Conservation (phyloP, 805 yeast species). For the Nadsonia fulvescens region DNA sequence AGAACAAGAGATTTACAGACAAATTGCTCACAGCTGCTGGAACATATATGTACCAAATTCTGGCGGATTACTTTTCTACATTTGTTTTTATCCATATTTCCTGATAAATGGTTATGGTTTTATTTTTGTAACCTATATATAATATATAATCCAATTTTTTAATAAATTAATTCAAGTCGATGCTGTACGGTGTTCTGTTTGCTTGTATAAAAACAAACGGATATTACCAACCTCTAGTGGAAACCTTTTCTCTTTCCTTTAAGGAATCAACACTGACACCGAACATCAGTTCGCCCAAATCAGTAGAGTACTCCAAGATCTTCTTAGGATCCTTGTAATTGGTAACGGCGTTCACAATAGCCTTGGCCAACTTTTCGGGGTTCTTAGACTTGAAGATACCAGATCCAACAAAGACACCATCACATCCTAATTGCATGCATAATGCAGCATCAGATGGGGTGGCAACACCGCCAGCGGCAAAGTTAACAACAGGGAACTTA, state of each 20-base stretch:
- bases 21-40: too few relatives aligned
- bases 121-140: too few relatives aligned
- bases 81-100: too few relatives aligned
- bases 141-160: too few relatives aligned
- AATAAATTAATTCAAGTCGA: too few relatives aligned
- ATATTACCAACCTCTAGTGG: constrained; percentile 10
- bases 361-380: constrained; percentile 56
- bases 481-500: constrained; percentile 64
- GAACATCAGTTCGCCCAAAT: constrained; percentile 60
- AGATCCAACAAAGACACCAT: constrained; percentile 62
- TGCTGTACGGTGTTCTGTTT: too few relatives aligned
- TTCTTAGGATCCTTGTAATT: constrained; percentile 42
- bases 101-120: too few relatives aligned
- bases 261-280: constrained; percentile 45
- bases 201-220: too few relatives aligned
- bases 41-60: too few relatives aligned
- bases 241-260: constrained; percentile 21
- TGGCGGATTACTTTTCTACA: too few relatives aligned
- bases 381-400: constrained; percentile 62
- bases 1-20: too few relatives aligned
- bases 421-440: constrained; percentile 67
- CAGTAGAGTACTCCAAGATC: constrained; percentile 47
- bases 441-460: constrained; percentile 79
- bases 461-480: constrained; percentile 81
- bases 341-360: constrained; percentile 68